Conservation (phyloP, 176 grass and related monocot species). For the Zoysia pacifica region DNA sequence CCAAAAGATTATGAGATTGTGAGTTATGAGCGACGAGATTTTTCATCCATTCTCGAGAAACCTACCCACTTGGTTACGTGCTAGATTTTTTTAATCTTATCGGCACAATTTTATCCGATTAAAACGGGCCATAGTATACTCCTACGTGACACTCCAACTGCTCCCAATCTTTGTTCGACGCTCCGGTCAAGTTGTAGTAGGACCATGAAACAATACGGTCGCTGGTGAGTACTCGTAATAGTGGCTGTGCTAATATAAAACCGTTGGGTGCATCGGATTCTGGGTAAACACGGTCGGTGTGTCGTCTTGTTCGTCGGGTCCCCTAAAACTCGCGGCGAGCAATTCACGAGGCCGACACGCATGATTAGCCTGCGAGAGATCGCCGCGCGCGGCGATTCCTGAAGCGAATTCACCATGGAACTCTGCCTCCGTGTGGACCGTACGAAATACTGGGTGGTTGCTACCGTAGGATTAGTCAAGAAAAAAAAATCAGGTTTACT, state of each 20-base stretch:
- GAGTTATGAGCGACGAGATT: too few species aligned
- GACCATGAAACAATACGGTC: neutral
- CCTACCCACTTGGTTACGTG: too few species aligned
- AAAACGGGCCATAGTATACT: too few species aligned
- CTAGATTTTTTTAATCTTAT: too few species aligned
- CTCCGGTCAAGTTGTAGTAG: neutral
- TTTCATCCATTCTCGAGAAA: too few species aligned
- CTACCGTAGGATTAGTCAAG: slow-evolving; percentile 2
- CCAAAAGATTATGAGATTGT: too few species aligned
- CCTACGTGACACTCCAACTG: slow-evolving; percentile 2
- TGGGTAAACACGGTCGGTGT: slow-evolving; percentile 34
- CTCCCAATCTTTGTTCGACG: neutral
- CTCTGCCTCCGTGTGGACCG: neutral
- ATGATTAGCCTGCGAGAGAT: slow-evolving; percentile 16
- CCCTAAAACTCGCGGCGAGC: slow-evolving; percentile 30
- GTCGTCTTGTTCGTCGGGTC: slow-evolving; percentile 26
- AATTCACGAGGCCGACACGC: neutral
- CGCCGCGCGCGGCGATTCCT: slow-evolving; percentile 5
- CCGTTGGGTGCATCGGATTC: slow-evolving; percentile 17
- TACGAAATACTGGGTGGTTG: neutral
- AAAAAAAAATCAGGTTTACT: neutral
- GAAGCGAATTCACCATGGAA: slow-evolving; percentile 23
- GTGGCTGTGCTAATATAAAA: neutral
- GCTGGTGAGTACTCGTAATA: neutral
- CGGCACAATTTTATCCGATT: too few species aligned